Conservation (phyloP, 495 filamentous ascomycete genomes). For the Tuber aestivum region DNA sequence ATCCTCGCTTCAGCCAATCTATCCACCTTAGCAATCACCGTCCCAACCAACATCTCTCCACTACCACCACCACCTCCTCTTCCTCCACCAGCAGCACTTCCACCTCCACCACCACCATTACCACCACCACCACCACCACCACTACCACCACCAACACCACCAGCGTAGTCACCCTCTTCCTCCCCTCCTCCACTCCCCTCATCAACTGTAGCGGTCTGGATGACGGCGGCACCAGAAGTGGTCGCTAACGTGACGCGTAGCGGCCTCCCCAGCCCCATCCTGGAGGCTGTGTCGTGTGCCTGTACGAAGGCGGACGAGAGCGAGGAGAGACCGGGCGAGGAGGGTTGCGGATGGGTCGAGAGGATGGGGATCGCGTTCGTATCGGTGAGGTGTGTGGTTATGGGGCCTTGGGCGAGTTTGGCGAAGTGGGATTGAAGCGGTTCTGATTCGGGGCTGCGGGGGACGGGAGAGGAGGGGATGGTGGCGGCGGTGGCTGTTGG, state of each 20-base stretch:
- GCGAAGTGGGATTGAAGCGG: slow-evolving; percentile 32
- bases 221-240: slow-evolving; percentile 31
- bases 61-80: neutral
- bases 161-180: slow-evolving; percentile 11
- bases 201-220: slow-evolving; percentile 35
- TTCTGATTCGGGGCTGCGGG: slow-evolving; percentile 5
- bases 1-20: slow-evolving; percentile 37
- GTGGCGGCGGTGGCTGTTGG: neutral
- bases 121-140: slow-evolving; percentile 9
- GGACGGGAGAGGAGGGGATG: neutral
- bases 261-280: slow-evolving; percentile 40
- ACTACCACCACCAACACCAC: neutral
- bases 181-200: slow-evolving; percentile 13
- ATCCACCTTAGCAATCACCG: slow-evolving; percentile 37
- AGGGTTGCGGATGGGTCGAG: slow-evolving; percentile 23
- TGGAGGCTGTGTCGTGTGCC: slow-evolving; percentile 40
- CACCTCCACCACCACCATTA: too few relatives aligned
- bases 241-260: slow-evolving; percentile 38
- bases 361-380: slow-evolving; percentile 39
- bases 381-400: slow-evolving; percentile 38
- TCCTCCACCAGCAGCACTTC: neutral
- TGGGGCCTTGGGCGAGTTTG: slow-evolving; percentile 26
- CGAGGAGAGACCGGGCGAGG: slow-evolving; percentile 19
- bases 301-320: slow-evolving; percentile 37
- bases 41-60: slow-evolving; percentile 40